A percentile compares a stretch with the other conserved stretches of the same genome.
Evolutionary conservation across 2,329 filamentous ascomycete genomes (phyloP).

Genomic region (Bipolaris bicolor): DNA sequence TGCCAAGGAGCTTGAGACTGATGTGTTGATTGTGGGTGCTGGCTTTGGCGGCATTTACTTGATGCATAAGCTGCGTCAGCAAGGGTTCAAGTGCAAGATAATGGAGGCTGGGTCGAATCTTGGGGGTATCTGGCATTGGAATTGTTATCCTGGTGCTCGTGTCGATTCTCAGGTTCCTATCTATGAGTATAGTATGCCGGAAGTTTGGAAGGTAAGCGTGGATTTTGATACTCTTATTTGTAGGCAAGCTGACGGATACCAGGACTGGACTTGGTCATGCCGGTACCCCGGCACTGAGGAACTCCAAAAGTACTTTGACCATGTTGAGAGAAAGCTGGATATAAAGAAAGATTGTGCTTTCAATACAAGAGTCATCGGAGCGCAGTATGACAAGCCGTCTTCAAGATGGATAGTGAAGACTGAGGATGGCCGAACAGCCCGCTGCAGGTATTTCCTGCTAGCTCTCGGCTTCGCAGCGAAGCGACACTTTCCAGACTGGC

Average conservation of each 20-base stretch:
- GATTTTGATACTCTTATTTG: background rate
- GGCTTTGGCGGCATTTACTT: slow-evolving; percentile 53
- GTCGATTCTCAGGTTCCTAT: slow-evolving; percentile 56
- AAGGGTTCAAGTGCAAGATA: slow-evolving; percentile 50
- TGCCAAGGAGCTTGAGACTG: slow-evolving; percentile 44
- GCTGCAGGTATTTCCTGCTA: slow-evolving; percentile 59
- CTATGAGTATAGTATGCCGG: slow-evolving; percentile 56
- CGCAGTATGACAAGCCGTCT: slow-evolving; percentile 57
- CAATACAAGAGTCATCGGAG: slow-evolving; percentile 61
- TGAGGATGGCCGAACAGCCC: slow-evolving; percentile 58
- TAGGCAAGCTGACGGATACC: background rate
- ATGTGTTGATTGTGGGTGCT: slow-evolving; percentile 50
- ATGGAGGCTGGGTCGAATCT: slow-evolving; percentile 50
- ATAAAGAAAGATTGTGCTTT: slow-evolving; percentile 65
- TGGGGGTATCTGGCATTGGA: slow-evolving; percentile 56
- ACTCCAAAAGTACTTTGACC: slow-evolving; percentile 64
- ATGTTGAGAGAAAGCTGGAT: slow-evolving; percentile 61
- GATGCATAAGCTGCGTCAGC: slow-evolving; percentile 51
- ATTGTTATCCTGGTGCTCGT: slow-evolving; percentile 54
- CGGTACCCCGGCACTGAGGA: slow-evolving; percentile 61
- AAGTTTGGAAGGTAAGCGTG: slow-evolving; percentile 52
- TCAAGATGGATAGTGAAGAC: slow-evolving; percentile 60
- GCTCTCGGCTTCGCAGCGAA: slow-evolving; percentile 65
- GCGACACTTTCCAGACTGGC: slow-evolving; percentile 66
- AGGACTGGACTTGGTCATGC: slow-evolving; percentile 64